These are phyloP conservation scores for Solanum bulbocastanum DNA, from an alignment of 257 asterid genomes.

Conservation along the genomic window DNA sequence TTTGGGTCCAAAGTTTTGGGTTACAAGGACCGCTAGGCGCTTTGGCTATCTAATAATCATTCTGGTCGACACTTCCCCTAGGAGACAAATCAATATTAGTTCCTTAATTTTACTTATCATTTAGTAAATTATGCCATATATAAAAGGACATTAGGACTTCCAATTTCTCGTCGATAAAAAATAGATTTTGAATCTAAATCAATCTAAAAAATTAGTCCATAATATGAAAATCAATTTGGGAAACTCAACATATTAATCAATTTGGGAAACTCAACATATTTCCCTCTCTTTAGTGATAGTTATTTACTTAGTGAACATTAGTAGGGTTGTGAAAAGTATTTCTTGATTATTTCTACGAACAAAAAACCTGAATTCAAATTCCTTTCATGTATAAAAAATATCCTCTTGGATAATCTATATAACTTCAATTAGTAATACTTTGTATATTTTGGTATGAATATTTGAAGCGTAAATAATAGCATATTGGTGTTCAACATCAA, in stretches of 20 bases:
- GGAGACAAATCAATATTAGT: not conserved
- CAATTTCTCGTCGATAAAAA: not conserved
- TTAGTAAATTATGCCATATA: not conserved
- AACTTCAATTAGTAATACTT: not conserved
- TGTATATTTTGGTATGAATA: not conserved
- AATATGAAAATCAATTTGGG: not conserved
- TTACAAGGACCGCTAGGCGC: not conserved
- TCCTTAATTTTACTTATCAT: not conserved
- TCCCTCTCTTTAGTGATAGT: not conserved
- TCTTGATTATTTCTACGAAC: not conserved
- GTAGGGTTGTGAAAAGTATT: not conserved
- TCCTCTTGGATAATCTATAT: too few species aligned
- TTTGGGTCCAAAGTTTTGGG: not conserved
- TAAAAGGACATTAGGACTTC: not conserved
- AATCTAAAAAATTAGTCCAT: not conserved
- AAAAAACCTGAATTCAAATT: too few species aligned
- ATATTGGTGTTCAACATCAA: too few species aligned
- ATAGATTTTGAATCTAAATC: not conserved
- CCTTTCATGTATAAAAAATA: too few species aligned
- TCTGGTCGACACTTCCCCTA: not conserved
- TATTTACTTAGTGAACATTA: too few species aligned
- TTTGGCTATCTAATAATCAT: not conserved
- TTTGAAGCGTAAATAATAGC: too few species aligned
- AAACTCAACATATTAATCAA: not conserved
- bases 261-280: not conserved